These are phyloP conservation scores for Podospora comata DNA, from an alignment of 495 filamentous ascomycete genomes.

Conservation along the genomic window DNA sequence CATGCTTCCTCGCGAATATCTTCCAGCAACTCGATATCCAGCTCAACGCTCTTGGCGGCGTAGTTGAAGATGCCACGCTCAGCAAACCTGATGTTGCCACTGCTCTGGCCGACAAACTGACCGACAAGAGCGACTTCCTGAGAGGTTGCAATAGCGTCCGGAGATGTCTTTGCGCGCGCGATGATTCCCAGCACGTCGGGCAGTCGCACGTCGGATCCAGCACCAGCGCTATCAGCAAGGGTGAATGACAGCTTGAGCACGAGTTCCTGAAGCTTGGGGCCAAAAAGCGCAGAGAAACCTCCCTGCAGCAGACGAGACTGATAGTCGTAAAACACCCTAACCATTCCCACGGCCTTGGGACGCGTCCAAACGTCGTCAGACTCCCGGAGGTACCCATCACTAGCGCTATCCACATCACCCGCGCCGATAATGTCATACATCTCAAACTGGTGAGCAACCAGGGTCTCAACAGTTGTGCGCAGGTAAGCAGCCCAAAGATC, in stretches of 20 bases:
- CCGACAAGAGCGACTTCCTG: conserved; percentile 48
- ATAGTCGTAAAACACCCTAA: conserved; percentile 51
- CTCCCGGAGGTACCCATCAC: conserved; percentile 19
- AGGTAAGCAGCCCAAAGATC: conserved; percentile 49
- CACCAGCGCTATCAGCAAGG: conserved; percentile 36
- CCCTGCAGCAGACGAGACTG: conserved; percentile 50
- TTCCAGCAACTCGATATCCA: conserved; percentile 48
- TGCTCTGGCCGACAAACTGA: conserved; percentile 44
- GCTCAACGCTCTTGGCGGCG: conserved; percentile 44
- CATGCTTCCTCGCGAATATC: conserved; percentile 50
- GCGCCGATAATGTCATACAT: conserved; percentile 49
- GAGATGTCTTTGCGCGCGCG: conserved; percentile 45
- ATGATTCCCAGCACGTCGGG: conserved; percentile 50
- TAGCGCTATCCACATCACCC: conserved; percentile 25
- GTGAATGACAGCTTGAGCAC: conserved; percentile 50
- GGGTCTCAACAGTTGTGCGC: conserved; percentile 44
- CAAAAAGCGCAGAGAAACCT: conserved; percentile 50
- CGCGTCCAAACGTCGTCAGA: conserved; percentile 44
- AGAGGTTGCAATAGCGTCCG: conserved; percentile 40
- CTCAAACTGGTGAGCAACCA: conserved; percentile 50
- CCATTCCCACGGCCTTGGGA: conserved; percentile 43
- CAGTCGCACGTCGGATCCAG: conserved; percentile 34
- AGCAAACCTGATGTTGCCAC: conserved; percentile 40
- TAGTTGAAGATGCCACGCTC: conserved; percentile 49
- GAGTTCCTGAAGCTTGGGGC: conserved; percentile 47